Base-by-base conservation (phyloP, 495 filamentous ascomycete species). In the Podospora appendiculata region DNA sequence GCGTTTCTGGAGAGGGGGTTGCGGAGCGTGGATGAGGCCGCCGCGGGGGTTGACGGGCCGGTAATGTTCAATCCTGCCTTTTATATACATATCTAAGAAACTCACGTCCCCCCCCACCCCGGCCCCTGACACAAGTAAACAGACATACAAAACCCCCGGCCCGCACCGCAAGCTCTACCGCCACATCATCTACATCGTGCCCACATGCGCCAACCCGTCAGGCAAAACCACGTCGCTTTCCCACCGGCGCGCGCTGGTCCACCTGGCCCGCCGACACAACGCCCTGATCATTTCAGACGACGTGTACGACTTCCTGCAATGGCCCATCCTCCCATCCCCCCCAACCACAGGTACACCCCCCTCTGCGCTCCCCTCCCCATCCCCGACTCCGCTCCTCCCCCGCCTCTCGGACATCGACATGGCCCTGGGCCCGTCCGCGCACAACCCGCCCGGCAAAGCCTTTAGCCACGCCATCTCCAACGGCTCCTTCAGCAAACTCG, bases 261-360 rank as follows among this genome's bases (percentile, higher is more conserved):
- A 69, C 7, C 58, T 92, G 5, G 90, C 90, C 3, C 76, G 90
- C 11, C 66, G 80, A 33, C 80, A 83, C 62, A 83, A 96, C 59
- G 88, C 88, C 4, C 69, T 95, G 6, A 66, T 95, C 44, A 76
- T 96, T n/a, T 78, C 77, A 11, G 90, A 96, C 68, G 90, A 96
- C 65, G 89, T 96, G 1, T 96, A 96, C 54, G 91, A 96, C 64
- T 83, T 89, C 53, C 73, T 96, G 0, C 85, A 88, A 61, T 93
- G 89, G 82, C 76, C 79, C 6, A 48, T 57, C 46, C 47, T 50
- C 11, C 25, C 8, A 56, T 16, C 45, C 8, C 11, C 42, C 2
- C 17, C 40, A 0, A 33, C 45, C 17, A 50, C n/a, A n/a, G n/a
- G n/a, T n/a, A 5, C 25, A 25, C 36, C 52, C 13, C 47, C 58